A percentile compares a stretch with the other conserved stretches of the same genome.
Evolutionary conservation across 78 protist genomes (phyloP).

Genomic region (Mastigamoeba balamuthi): DNA sequence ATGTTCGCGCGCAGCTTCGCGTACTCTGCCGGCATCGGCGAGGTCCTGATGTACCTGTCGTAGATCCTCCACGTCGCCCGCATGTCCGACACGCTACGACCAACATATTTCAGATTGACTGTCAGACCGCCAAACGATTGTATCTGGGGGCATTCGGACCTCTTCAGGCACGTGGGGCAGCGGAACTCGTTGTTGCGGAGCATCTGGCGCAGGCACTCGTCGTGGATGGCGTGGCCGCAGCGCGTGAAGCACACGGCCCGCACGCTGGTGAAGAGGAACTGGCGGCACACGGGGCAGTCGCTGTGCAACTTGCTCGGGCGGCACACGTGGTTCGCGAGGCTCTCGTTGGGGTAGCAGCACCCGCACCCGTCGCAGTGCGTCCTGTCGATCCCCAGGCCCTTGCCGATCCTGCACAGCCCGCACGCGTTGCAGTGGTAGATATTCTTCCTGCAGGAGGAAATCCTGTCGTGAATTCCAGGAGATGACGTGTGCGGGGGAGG

Average conservation of each 20-base stretch:
- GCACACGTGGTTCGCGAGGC: no score
- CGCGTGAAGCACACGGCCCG: not conserved
- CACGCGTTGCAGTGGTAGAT: conserved; percentile 21
- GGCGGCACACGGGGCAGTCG: conserved; percentile 57
- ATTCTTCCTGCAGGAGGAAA: no score
- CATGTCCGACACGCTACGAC: conserved; percentile 5
- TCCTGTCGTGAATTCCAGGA: no score
- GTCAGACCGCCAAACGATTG: not conserved
- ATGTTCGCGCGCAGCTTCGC: conserved; percentile 6
- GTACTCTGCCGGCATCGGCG: conserved; percentile 52
- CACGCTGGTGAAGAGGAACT: conserved; percentile 41
- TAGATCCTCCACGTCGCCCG: not conserved
- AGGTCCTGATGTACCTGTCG: conserved; percentile 6
- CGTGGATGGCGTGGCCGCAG: conserved; percentile 62
- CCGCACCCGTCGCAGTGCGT: conserved; percentile 9
- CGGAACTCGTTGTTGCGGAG: not conserved
- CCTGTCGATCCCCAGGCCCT: conserved; percentile 6
- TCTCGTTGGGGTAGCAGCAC: not conserved
- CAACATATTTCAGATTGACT: not conserved
- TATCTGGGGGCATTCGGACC: not conserved
- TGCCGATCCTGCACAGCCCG: not conserved
- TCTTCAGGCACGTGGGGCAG: conserved; percentile 64
- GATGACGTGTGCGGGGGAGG: no score
- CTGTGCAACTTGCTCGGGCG: conserved; percentile 8
- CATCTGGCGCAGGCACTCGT: conserved; percentile 11